Evolutionary conservation across 352 stramenopile genomes (phyloP).

Genomic region (Aphanomyces cochlioides): DNA sequence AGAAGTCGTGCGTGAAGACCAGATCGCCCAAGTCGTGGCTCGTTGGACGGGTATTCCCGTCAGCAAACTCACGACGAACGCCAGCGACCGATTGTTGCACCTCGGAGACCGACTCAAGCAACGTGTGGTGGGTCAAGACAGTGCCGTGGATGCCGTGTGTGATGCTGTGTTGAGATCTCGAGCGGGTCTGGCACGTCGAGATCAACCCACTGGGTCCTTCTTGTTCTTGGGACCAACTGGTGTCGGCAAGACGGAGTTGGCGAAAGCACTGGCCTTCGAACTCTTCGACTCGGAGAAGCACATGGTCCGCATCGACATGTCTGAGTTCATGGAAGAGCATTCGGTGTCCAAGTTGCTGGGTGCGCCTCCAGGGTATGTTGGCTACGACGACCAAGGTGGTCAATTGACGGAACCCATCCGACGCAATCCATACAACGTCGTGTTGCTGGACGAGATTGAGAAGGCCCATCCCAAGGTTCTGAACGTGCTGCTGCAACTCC

Average conservation of each 20-base stretch:
- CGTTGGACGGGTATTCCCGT: conserved; percentile 90
- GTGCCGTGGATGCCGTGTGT: conserved; percentile 88
- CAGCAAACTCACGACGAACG: conserved; percentile 68
- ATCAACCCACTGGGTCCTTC: conserved; percentile 93
- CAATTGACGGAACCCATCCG: conserved; percentile 96
- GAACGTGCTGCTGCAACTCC: conserved; percentile 94
- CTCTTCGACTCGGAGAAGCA: conserved; percentile 95
- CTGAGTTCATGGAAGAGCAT: conserved; percentile 97
- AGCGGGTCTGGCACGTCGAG: conserved; percentile 80
- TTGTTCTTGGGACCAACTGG: conserved; percentile 95
- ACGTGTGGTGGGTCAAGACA: conserved; percentile 92
- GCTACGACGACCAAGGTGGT: conserved; percentile 89
- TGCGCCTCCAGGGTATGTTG: conserved; percentile 94
- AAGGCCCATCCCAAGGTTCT: conserved; percentile 96
- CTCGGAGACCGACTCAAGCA: conserved; percentile 82
- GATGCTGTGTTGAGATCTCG: conserved; percentile 90
- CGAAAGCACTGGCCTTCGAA: conserved; percentile 92
- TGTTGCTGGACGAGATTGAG: conserved; percentile 98
- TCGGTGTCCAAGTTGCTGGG: conserved; percentile 91
- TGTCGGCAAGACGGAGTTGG: conserved; percentile 94
- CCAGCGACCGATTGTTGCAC: conserved; percentile 76
- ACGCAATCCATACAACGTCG: conserved; percentile 94
- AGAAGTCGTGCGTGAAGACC: conserved; percentile 81
- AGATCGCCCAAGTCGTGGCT: conserved; percentile 89
- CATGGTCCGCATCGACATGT: conserved; percentile 97